These are phyloP conservation scores for Vanderwaltozyma polyspora DNA, from an alignment of 805 yeast species.

Conservation along the genomic window DNA sequence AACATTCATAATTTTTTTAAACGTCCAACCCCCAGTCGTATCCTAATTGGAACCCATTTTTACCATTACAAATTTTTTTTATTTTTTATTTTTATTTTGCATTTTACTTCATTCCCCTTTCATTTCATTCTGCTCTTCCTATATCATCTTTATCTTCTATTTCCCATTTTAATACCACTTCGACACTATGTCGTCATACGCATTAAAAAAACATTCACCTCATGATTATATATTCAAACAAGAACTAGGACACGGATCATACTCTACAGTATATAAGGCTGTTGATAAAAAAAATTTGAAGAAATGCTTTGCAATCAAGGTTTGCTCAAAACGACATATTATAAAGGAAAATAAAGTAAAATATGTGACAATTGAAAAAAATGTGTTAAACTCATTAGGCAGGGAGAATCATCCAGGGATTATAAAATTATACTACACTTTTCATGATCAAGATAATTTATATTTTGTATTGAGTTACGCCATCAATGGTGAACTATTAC, in stretches of 20 bases:
- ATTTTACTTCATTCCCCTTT: too few relatives aligned
- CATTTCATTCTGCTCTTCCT: too few relatives aligned
- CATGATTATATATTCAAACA: constrained; percentile 26
- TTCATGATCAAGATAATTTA: constrained; percentile 79
- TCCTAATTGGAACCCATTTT: too few relatives aligned
- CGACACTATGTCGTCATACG: too few relatives aligned
- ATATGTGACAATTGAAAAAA: constrained; percentile 91
- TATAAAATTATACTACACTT: constrained; percentile 82
- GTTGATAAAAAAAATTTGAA: constrained; percentile 45
- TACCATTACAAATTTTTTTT: too few relatives aligned
- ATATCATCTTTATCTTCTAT: too few relatives aligned
- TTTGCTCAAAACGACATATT: constrained; percentile 83
- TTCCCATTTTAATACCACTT: too few relatives aligned
- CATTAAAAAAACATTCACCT: constrained; percentile 22
- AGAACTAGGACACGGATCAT: constrained; percentile 82
- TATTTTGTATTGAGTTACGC: constrained; percentile 93
- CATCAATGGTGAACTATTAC: constrained; percentile 84
- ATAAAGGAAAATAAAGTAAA: constrained; percentile 90
- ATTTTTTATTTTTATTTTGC: too few relatives aligned
- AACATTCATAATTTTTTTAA: too few relatives aligned
- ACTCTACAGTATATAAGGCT: constrained; percentile 87
- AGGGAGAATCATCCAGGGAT: constrained; percentile 88
- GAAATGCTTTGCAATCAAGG: constrained; percentile 74
- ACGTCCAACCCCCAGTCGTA: too few relatives aligned
- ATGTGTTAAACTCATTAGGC: constrained; percentile 64